Base-by-base conservation (phyloP, 768 basidiomycete genomes). In the Phylloporus sp. region DNA sequence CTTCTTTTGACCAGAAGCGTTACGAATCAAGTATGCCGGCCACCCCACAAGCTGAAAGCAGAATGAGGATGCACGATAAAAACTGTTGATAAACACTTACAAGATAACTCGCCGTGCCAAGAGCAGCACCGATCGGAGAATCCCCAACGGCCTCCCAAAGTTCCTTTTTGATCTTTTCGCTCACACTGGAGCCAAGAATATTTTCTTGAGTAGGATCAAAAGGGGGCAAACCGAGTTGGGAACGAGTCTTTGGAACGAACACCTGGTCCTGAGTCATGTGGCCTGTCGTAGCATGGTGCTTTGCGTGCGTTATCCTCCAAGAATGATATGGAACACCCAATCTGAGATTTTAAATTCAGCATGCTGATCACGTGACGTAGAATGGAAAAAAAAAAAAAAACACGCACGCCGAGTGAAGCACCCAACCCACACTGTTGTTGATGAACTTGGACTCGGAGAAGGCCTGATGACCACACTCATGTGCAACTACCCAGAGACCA, bases 241-340 rank as follows among this genome's bases (percentile, higher is more conserved):
- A 84, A 41, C 93, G 86, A n/a, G 95, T 95, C 59, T 80, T 72
- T 44, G 95, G 95, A 4, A 98, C 93, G 61, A 91, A 97, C 53
- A 97, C 95, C 66, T 98, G 94, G 60, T 97, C 95, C 59, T 94
- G 85, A 27, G 88, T 89, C 81, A 97, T 81, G 71, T 97, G 95
- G 15, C 79, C 89, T 5, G 94, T 97, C 1, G 88, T 86, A 15
- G 95, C 95, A 69, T 99, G 95, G 71, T 99, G 95, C 70, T 93
- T 91, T 23, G 81, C 91, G 67, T 97, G 95, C 4, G 85, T 86
- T 65, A 97, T 91, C 56, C 92, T 81, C 95, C 95, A 98, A 5
- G 92, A 90, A 66, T 97, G 93, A 73, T 92, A 99, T 6, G 95
- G 95, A 13, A 98, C 95, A 43, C 95, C 87, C 52, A 97, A 82